These are phyloP conservation scores for Neltuma alba DNA, from an alignment of 306 rosid species.

Conservation along the genomic window DNA sequence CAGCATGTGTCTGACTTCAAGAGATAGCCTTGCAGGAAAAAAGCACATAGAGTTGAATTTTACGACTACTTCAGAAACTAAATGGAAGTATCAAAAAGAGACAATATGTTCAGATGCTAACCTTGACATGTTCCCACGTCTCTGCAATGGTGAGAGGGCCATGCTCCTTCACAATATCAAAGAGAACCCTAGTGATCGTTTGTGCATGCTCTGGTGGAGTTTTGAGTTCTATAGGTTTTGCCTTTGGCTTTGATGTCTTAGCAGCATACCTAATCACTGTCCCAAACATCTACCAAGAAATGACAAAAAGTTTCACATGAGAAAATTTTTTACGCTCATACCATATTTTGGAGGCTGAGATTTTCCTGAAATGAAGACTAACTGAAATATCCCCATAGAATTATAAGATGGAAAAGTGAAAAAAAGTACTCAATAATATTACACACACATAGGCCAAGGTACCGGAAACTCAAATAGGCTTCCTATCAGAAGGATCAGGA, in stretches of 20 bases:
- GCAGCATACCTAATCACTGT: conserved; percentile 44
- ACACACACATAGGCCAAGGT: background rate
- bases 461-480: background rate
- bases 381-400: background rate
- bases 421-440: background rate
- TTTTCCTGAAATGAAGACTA: background rate
- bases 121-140: conserved; percentile 70
- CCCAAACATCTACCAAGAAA: conserved; percentile 2
- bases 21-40: background rate
- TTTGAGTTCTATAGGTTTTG: conserved; percentile 59
- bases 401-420: background rate
- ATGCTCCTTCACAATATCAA: conserved; percentile 70
- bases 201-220: conserved; percentile 67
- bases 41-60: background rate
- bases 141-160: conserved; percentile 66
- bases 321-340: background rate
- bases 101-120: background rate
- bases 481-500: background rate
- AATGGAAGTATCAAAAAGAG: background rate
- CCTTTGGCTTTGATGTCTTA: conserved; percentile 56
- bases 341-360: background rate
- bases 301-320: background rate
- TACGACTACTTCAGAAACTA: background rate
- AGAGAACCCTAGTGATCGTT: conserved; percentile 60
- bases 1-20: background rate